Base-by-base conservation (phyloP, 2,329 filamentous ascomycete species). In the Lecanicillium sp. region DNA sequence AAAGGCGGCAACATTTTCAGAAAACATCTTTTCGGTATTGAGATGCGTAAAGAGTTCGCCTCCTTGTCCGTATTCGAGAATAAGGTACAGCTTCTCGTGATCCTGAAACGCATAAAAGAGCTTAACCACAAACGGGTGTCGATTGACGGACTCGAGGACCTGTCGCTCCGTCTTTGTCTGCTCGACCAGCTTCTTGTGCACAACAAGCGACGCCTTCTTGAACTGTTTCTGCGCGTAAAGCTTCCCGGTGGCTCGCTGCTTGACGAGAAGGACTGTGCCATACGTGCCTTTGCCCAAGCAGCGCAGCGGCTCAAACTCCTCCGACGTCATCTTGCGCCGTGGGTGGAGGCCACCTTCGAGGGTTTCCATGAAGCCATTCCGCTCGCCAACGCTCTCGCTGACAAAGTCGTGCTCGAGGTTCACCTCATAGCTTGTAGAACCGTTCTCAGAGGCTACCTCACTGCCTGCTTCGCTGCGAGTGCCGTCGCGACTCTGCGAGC, bases 31-130 rank as follows among this genome's bases (percentile, higher is more conserved):
- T 59, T 96, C 89, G 48, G 87, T 83, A 43, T 81, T 86, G 18
- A 98, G 73, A 54, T 96, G 90, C n/a, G 85, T 88, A 58, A 98
- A 98, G 5, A 98, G 73, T 63, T 98, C 94, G 41, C 94, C 92
- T 28, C 94, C 94, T 59, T 95, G 86, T 5, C 92, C 92, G 59
- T 98, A 98, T 64, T 98, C 90, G 17, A 98, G 77, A 48, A 98
- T 96, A 33, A 98, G 71, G 57, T 98, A 98, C 25, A 98, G 78
- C 65, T 95, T 95, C 68, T 95, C 89, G 49, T 88, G 87, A 55
- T 98, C 92, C 63, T 98, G 92, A 62, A 98, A 98, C 16, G 92
- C 92, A 54, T 98, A 98, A 64, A 85, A 98, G 14, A 98, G 75
- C 64, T 96, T 96, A 48, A 98, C 92, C 34, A 98, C 89, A 57